Base-by-base conservation (phyloP, 2,329 filamentous ascomycete species). In the Xylogone sp. region DNA sequence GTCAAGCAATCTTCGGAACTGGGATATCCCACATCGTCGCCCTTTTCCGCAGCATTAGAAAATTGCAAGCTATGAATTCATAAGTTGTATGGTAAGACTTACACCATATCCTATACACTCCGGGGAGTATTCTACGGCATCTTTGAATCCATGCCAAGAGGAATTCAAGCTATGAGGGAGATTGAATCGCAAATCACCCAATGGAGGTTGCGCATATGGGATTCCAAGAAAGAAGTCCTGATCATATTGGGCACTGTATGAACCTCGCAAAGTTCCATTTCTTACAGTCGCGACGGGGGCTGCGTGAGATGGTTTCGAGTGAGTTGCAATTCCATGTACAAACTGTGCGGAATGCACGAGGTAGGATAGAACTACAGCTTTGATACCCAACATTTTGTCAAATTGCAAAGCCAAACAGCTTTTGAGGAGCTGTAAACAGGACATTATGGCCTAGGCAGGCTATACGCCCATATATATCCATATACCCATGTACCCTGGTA, bases 1-100 rank as follows among this genome's bases (percentile, higher is more conserved):
- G 75, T 77, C 6, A 82, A 67, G 55, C 78, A 82, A 50, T 79
- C 71, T 59, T 82, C 78, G 12, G 48, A 51, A 9, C 43, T 39
- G 13, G 13, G 8, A 31, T 8, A 31, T 31, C 8, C 27, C 27
- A 31, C 13, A 13, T 13, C 27, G 27, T 7, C 8, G 27, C 7
- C 8, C 13, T 31, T 13, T 31, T 7, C 27, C 27, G 13, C 13
- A 31, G n/a, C n/a, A 31, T 7, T 7, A 31, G 27, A 8, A 13
- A 31, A 13, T 31, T 31, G 8, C 8, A 31, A 31, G 27, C 27
- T n/a, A 31, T 31, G 27, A 31, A 8, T 31, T n/a, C n/a, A n/a
- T n/a, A n/a, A n/a, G 13, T 31, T 13, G 13, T 31, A 7, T 7
- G 27, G 27, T 7, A 13, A 31, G 7, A 31, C 27, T 8, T 8